Percentiles rank a stretch among this genome's conserved stretches.
Conservation (phyloP, 2,329 filamentous ascomycete species). For the Endoconidiophora laricicola region DNA sequence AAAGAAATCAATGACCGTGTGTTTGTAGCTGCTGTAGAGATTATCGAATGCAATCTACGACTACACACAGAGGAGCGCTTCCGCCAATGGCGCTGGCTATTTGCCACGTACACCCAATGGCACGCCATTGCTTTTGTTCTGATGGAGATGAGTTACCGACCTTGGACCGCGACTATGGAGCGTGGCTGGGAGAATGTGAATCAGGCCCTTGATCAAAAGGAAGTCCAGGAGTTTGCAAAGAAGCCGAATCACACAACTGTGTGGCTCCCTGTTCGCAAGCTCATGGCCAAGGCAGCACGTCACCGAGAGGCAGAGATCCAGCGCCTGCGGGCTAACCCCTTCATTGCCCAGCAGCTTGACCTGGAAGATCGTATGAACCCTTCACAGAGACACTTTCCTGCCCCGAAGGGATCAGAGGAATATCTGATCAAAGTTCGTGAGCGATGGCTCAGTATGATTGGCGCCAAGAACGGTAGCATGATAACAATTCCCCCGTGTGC, state of each 20-base stretch:
- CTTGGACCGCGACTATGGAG: conserved; percentile 33
- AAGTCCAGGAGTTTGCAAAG: conserved; percentile 28
- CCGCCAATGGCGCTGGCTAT: conserved; percentile 32
- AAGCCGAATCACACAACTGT: conserved; percentile 31
- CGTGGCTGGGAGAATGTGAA: conserved; percentile 32
- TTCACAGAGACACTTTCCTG: conserved; percentile 30
- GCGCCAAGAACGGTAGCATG: conserved; percentile 13
- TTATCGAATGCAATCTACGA: conserved; percentile 51
- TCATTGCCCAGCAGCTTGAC: conserved; percentile 33
- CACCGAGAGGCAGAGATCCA: conserved; percentile 35
- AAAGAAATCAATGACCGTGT: conserved; percentile 47
- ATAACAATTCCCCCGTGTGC: background rate
- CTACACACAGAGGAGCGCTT: conserved; percentile 41
- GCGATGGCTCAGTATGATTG: conserved; percentile 35
- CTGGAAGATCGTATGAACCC: conserved; percentile 29
- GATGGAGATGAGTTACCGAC: conserved; percentile 28
- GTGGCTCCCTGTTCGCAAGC: conserved; percentile 36
- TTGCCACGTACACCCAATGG: conserved; percentile 35
- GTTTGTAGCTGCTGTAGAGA: conserved; percentile 56
- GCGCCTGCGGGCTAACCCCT: conserved; percentile 30
- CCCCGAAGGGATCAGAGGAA: conserved; percentile 28
- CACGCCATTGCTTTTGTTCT: conserved; percentile 33
- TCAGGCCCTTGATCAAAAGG: conserved; percentile 22
- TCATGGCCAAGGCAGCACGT: conserved; percentile 34
- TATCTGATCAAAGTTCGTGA: conserved; percentile 29